phyloP scores from a whole-genome alignment of 23 red algal species.

The Gracilaria vermiculophylla region DNA sequence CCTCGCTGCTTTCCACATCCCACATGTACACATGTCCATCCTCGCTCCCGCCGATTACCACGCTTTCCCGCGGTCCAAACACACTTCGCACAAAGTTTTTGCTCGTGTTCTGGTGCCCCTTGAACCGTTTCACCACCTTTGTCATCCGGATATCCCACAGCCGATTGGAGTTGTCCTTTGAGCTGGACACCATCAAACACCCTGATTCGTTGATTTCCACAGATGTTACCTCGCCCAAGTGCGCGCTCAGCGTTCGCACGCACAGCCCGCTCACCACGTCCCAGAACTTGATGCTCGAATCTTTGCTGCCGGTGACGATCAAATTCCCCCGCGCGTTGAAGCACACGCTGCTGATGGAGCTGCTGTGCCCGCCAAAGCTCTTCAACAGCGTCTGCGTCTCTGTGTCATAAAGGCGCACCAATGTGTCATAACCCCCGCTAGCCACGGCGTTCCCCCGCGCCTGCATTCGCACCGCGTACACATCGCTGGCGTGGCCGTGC shows the following conservation, averaged over 20 bases:
- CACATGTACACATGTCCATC: slow-evolving; percentile 93
- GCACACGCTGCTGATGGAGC: slow-evolving; percentile 74
- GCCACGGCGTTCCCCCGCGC: slow-evolving; percentile 76
- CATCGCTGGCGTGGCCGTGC: slow-evolving; percentile 62
- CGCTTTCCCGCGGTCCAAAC: slow-evolving; percentile 89
- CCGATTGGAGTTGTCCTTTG: slow-evolving; percentile 99
- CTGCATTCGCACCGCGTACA: slow-evolving; percentile 92
- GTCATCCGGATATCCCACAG: slow-evolving; percentile 91
- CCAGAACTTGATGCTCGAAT: slow-evolving; percentile 98
- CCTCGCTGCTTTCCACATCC: slow-evolving; percentile 84
- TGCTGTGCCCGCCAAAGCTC: slow-evolving; percentile 84
- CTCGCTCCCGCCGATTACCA: slow-evolving; percentile 93
- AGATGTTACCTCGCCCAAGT: slow-evolving; percentile 96
- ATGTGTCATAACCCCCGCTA: slow-evolving; percentile 89
- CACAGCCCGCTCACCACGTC: slow-evolving; percentile 91
- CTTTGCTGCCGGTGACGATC: slow-evolving; percentile 95
- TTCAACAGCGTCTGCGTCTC: slow-evolving; percentile 74
- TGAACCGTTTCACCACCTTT: slow-evolving; percentile 86
- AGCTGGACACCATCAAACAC: slow-evolving; percentile 84
- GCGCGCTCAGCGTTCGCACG: slow-evolving; percentile 79
- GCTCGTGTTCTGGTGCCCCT: slow-evolving; percentile 99
- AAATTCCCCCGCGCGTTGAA: slow-evolving; percentile 97
- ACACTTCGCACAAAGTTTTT: slow-evolving; percentile 95
- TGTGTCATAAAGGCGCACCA: slow-evolving; percentile 84
- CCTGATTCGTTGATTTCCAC: slow-evolving; percentile 89